Percentiles rank a stretch among this genome's conserved stretches.
These are phyloP conservation scores for Rhizopogon salebrosus DNA, from an alignment of 768 basidiomycete genomes.

Conservation along the genomic window DNA sequence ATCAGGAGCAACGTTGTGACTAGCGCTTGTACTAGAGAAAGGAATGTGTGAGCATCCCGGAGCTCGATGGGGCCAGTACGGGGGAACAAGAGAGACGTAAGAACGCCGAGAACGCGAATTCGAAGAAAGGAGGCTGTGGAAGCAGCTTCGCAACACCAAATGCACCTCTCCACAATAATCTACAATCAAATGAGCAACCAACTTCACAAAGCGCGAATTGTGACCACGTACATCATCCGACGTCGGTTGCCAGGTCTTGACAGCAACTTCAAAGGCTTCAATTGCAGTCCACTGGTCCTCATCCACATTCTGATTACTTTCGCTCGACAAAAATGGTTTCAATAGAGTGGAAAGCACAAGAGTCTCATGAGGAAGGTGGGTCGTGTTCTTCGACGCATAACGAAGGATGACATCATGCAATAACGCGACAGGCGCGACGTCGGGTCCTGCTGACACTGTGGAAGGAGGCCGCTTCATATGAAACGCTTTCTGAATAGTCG, in stretches of 20 bases:
- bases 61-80: conserved; percentile 36
- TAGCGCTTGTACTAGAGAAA: conserved; percentile 47
- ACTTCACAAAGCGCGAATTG: neutral
- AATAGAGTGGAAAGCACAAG: conserved; percentile 56
- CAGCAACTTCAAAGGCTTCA: conserved; percentile 56
- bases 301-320: conserved; percentile 31
- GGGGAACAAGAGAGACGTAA: conserved; percentile 44
- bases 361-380: conserved; percentile 48
- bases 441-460: conserved; percentile 25
- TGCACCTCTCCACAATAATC: conserved; percentile 50
- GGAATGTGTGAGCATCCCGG: conserved; percentile 41
- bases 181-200: conserved; percentile 19
- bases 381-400: conserved; percentile 27
- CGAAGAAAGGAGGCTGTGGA: conserved; percentile 36
- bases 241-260: conserved; percentile 50
- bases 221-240: conserved; percentile 45
- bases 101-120: conserved; percentile 42
- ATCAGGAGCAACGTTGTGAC: conserved; percentile 42
- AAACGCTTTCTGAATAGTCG: conserved; percentile 21
- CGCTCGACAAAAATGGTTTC: conserved; percentile 44
- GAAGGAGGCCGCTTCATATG: conserved; percentile 43
- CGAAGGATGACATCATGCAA: conserved; percentile 44
- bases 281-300: conserved; percentile 52
- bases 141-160: conserved; percentile 71
- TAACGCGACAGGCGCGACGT: conserved; percentile 35